Evolutionary conservation across 805 yeast genomes (phyloP), one percentile per base, ranked within the genome.

Genomic region (Yarrowia keelungensis): DNA sequence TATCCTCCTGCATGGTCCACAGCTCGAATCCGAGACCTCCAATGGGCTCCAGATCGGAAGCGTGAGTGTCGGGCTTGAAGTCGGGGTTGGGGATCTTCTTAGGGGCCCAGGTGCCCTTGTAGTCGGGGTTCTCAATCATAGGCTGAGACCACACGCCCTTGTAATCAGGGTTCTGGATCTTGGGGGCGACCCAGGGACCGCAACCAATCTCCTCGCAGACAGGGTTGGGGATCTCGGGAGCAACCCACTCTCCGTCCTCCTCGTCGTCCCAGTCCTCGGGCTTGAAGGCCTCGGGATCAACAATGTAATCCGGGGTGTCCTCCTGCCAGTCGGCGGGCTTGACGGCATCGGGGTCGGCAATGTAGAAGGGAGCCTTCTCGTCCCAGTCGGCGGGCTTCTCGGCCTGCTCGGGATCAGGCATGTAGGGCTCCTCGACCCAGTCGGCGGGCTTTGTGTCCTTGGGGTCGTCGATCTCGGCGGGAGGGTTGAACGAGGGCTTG

Each of bases 251-350:
- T 5, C 97, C 97, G 76, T 92, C 97, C 76, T 89, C 93, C 72
- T 88, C 93, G 50, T 91, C 97, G 75, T 90, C 90, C 97, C 97
- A 92, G 74, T 84, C 88, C 54, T 81, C 89, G 19, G 97, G 97
- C 73, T 82, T 85, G 41, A 70, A 75, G 38, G 91, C 88, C 1
- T 80, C 82, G 47, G 96, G 92, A 76, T 92, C 95, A 11, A 84
- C 78, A 69, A 93, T 86, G 70, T 78, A 85, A 70, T 79, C 82
- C 11, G 85, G 83, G 35, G 82, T 84, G 22, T 82, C 82, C 74
- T 89, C 97, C 72, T 87, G 86, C 98, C 98, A 93, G 71, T 85
- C 88, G 36, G 79, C 88, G 8, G 98, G 98, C 77, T 85, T 89
- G 8, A 59, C 74, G 8, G 88, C 89, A 5, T 81, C 78, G 19